Conservation (phyloP, 306 rosid species). For the Carpinus viminea region DNA sequence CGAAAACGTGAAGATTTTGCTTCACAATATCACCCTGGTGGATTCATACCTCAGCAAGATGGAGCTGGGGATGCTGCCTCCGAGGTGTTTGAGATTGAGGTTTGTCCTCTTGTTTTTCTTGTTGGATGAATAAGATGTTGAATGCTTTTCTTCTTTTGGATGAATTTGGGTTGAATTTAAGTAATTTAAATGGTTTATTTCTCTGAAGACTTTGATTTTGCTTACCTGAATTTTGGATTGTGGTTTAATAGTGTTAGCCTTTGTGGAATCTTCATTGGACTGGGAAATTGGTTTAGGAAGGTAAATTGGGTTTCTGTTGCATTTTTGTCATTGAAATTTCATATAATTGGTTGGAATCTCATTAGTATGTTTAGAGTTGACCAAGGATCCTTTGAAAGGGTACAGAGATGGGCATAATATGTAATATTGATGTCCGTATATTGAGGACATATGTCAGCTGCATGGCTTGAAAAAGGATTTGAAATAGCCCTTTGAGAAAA, state of each 20-base stretch:
- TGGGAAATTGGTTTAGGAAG: not conserved
- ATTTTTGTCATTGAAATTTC: not conserved
- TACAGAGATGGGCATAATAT: not conserved
- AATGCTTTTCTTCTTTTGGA: not conserved
- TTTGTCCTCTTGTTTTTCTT: conserved; percentile 18
- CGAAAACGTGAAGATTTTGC: conserved; percentile 89
- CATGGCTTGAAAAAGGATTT: not conserved
- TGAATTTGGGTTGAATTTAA: not conserved
- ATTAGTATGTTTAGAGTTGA: not conserved
- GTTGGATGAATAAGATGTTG: not conserved
- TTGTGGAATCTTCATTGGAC: not conserved
- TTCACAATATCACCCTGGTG: conserved; percentile 71
- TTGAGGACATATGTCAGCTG: not conserved
- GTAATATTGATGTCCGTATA: not conserved
- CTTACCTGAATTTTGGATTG: not conserved
- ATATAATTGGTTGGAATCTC: not conserved
- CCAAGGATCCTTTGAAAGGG: not conserved
- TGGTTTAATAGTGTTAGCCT: not conserved
- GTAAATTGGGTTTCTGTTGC: not conserved
- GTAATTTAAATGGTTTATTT: not conserved
- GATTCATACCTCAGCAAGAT: conserved; percentile 97
- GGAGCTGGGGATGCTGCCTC: conserved; percentile 81
- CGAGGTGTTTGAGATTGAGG: conserved; percentile 80
- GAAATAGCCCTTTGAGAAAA: not conserved
- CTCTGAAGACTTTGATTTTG: not conserved